Conservation (phyloP, 78 protist genomes). For the Pelomyxa schiedti region DNA sequence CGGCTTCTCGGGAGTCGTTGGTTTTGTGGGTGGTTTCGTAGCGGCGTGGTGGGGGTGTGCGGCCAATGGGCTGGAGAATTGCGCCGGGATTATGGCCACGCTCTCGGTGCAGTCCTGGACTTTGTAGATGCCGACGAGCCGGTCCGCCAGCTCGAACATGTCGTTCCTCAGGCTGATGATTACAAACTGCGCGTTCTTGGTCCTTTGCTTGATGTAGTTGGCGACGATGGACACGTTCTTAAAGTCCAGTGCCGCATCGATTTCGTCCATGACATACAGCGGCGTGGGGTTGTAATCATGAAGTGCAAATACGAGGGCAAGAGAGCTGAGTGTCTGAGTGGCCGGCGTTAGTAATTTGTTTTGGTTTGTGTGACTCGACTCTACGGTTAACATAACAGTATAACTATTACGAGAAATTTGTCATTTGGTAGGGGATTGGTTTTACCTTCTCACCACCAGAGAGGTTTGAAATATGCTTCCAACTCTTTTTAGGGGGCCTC, state of each 20-base stretch:
- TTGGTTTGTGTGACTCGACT: neutral
- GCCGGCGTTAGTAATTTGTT: neutral
- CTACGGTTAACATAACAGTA: conserved; percentile 1
- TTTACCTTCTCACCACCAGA: conserved; percentile 95
- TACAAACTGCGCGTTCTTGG: conserved; percentile 98
- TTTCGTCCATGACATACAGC: conserved; percentile 99
- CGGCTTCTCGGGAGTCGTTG: too few relatives aligned
- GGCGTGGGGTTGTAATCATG: conserved; percentile 99
- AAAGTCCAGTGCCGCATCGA: conserved; percentile 99
- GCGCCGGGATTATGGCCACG: conserved; percentile 87
- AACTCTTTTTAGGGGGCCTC: conserved; percentile 96
- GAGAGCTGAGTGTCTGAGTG: conserved; percentile 87
- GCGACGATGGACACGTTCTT: conserved; percentile 89
- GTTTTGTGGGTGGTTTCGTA: too few relatives aligned
- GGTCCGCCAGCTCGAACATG: conserved; percentile 99
- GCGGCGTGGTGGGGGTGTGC: too few relatives aligned
- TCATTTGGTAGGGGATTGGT: too few relatives aligned
- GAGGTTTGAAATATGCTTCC: conserved; percentile 97
- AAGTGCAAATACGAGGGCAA: conserved; percentile 98
- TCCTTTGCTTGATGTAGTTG: conserved; percentile 95
- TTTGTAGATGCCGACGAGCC: conserved; percentile 98
- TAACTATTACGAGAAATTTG: neutral
- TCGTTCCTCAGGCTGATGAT: conserved; percentile 95
- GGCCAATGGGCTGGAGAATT: too few relatives aligned
- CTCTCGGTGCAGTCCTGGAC: conserved; percentile 85